phyloP scores from a whole-genome alignment of 1,284 basidiomycete genomes.

The Malassezia pachydermatis region DNA sequence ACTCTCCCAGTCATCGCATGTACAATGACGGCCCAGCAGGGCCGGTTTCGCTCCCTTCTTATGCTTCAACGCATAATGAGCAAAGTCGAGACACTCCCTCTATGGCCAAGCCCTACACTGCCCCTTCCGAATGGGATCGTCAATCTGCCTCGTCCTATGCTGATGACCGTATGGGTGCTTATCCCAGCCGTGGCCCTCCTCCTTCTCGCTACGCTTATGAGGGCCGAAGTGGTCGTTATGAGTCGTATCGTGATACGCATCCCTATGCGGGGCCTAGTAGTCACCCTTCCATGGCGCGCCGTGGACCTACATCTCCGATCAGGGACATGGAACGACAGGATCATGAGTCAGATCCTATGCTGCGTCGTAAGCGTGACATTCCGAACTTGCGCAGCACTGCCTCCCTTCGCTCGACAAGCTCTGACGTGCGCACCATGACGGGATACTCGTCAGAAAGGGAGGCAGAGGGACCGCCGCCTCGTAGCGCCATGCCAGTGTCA shows the following conservation, averaged over 20 bases:
- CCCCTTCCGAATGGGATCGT: constrained; percentile 13
- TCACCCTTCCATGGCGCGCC: neutral
- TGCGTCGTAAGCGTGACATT: constrained; percentile 4
- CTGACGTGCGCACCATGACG: neutral
- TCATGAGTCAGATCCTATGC: neutral
- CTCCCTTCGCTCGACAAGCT: neutral
- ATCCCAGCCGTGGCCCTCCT: neutral
- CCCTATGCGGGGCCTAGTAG: neutral
- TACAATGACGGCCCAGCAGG: no score
- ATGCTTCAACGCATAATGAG: neutral
- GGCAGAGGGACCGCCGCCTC: neutral
- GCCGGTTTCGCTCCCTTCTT: neutral
- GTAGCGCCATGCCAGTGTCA: neutral
- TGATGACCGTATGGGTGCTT: neutral
- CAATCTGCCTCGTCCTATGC: constrained; percentile 2
- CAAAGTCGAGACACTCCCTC: neutral
- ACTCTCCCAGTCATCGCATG: neutral
- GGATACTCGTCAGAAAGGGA: neutral
- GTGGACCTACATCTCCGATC: neutral
- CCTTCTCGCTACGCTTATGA: neutral
- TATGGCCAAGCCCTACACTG: neutral
- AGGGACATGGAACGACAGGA: neutral
- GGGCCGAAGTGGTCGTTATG: neutral
- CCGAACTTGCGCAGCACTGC: neutral
- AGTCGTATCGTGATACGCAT: neutral